These are phyloP conservation scores for Cinchona pubescens DNA, from an alignment of 257 asterid genomes.

Conservation along the genomic window DNA sequence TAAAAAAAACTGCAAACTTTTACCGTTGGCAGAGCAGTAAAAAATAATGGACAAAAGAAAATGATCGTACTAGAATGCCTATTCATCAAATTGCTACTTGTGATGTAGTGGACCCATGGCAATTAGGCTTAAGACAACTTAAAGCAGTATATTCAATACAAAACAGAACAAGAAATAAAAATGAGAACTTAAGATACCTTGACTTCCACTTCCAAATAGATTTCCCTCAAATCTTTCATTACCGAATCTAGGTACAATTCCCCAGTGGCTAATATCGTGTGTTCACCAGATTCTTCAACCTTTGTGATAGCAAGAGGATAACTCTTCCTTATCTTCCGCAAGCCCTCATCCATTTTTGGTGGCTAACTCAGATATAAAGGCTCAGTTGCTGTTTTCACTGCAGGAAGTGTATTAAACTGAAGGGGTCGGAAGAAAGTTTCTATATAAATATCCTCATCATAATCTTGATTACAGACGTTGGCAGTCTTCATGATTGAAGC, in stretches of 20 bases:
- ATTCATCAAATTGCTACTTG: too few species aligned
- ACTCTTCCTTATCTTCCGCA: constrained; percentile 96
- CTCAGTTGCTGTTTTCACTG: constrained; percentile 97
- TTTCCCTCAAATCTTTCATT: constrained; percentile 98
- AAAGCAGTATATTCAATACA: not conserved
- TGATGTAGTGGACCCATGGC: too few species aligned
- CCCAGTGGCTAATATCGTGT: constrained; percentile 94
- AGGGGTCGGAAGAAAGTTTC: constrained; percentile 96
- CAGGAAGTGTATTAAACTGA: constrained; percentile 93
- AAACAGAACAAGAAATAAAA: constrained; percentile 3
- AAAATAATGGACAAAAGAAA: too few species aligned
- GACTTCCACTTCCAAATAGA: constrained; percentile 97
- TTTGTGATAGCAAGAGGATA: constrained; percentile 96
- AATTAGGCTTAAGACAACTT: not conserved
- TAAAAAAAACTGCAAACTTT: not conserved
- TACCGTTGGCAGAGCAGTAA: too few species aligned
- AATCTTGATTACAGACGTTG: constrained; percentile 75
- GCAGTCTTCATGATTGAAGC: constrained; percentile 99
- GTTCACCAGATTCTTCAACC: constrained; percentile 98
- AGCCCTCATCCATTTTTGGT: constrained; percentile 99
- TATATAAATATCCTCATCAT: constrained; percentile 79
- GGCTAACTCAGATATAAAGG: constrained; percentile 96
- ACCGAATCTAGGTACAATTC: constrained; percentile 90
- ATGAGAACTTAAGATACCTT: constrained; percentile 48
- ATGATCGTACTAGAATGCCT: too few species aligned